These are phyloP conservation scores for Talaromyces funiculosus DNA, from an alignment of 2,329 filamentous ascomycete genomes.

Conservation along the genomic window DNA sequence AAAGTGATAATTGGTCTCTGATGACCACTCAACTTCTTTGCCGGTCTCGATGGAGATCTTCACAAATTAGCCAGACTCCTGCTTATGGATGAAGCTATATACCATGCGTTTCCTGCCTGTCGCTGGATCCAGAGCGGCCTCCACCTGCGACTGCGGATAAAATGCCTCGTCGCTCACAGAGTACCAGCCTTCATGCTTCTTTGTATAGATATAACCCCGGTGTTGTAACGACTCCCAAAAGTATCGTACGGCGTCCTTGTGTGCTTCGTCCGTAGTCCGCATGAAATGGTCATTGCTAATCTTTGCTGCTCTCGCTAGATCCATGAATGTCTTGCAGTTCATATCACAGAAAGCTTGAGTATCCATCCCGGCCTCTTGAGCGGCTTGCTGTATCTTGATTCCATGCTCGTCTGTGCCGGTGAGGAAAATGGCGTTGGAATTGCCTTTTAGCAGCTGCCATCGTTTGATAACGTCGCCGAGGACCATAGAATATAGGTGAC, in stretches of 20 bases:
- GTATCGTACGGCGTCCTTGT: constrained; percentile 78
- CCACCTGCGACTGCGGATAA: constrained; percentile 72
- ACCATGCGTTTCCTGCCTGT: constrained; percentile 80
- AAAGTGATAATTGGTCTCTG: constrained; percentile 93
- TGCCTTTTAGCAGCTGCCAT: constrained; percentile 74
- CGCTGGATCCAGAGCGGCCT: constrained; percentile 66
- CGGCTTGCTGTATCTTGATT: constrained; percentile 59
- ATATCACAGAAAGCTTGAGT: constrained; percentile 84
- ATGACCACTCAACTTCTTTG: constrained; percentile 89
- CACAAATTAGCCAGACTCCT: constrained; percentile 15
- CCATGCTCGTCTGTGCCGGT: constrained; percentile 98
- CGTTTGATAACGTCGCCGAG: constrained; percentile 86
- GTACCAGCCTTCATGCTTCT: constrained; percentile 92
- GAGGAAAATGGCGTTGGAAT: constrained; percentile 61
- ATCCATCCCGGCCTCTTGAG: constrained; percentile 28
- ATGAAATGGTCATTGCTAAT: constrained; percentile 83
- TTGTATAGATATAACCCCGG: constrained; percentile 72
- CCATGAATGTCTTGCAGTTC: constrained; percentile 72
- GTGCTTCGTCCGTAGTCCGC: constrained; percentile 77
- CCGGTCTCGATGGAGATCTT: constrained; percentile 74
- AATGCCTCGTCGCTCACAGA: constrained; percentile 95
- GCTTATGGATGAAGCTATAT: constrained; percentile 4
- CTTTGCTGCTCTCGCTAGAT: constrained; percentile 63
- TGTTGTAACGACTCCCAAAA: constrained; percentile 80
- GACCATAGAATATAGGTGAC: constrained; percentile 90